Percentiles rank a stretch among this genome's conserved stretches.
Conservation (phyloP, 2,329 filamentous ascomycete genomes). For the Pseudocercospora vitis region DNA sequence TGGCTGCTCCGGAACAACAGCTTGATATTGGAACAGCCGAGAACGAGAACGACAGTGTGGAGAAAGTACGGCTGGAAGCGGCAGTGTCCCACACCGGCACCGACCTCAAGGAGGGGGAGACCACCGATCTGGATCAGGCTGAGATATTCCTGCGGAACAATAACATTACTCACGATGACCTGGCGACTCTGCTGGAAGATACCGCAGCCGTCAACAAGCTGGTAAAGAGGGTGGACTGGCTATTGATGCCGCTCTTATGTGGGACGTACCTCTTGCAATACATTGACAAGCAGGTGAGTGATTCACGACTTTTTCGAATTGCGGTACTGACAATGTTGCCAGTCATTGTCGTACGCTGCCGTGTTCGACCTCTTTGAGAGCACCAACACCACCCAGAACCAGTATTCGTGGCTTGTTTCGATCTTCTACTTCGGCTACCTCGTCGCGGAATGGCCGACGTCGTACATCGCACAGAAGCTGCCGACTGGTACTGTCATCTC, state of each 20-base stretch:
- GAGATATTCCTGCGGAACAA: slow-evolving; percentile 53
- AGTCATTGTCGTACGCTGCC: slow-evolving; percentile 55
- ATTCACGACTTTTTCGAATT: slow-evolving; percentile 37
- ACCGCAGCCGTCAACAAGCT: slow-evolving; percentile 36
- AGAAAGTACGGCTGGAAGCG: slow-evolving; percentile 16
- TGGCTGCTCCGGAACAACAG: neutral
- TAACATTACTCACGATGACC: slow-evolving; percentile 45
- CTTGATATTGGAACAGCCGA: neutral
- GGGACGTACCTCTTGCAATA: slow-evolving; percentile 53
- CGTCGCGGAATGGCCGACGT: slow-evolving; percentile 28
- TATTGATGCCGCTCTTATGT: slow-evolving; percentile 54
- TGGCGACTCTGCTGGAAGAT: slow-evolving; percentile 50
- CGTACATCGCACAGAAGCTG: slow-evolving; percentile 37
- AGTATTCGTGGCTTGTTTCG: slow-evolving; percentile 58
- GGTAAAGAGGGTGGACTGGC: slow-evolving; percentile 51
- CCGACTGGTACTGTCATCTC: slow-evolving; percentile 39
- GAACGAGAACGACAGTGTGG: slow-evolving; percentile 12
- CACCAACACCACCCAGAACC: slow-evolving; percentile 48
- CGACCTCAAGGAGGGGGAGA: slow-evolving; percentile 34
- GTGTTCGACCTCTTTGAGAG: slow-evolving; percentile 57
- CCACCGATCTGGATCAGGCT: slow-evolving; percentile 49
- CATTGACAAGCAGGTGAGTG: slow-evolving; percentile 41
- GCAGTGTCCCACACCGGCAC: slow-evolving; percentile 17
- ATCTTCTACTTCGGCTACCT: slow-evolving; percentile 56
- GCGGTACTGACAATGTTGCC: slow-evolving; percentile 18